Percentiles rank a stretch among this genome's conserved stretches.
phyloP scores from a whole-genome alignment of 768 basidiomycete species.

The Podaxis mareebaensis region DNA sequence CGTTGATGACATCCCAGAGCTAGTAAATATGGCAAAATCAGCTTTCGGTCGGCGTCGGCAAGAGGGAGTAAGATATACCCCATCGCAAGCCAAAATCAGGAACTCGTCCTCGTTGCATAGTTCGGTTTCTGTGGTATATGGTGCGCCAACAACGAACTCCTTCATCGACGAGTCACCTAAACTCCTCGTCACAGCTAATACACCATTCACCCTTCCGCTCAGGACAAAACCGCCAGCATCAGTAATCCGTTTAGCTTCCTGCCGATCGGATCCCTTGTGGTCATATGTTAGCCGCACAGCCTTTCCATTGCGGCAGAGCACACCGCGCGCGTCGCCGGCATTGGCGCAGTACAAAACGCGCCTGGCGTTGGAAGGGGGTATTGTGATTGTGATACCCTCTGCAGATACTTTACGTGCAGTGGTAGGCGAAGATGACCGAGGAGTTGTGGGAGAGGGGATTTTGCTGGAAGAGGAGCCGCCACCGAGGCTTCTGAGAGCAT shows the following conservation, averaged over 20 bases:
- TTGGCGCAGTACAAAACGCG: slow-evolving; percentile 94
- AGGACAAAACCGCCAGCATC: slow-evolving; percentile 99
- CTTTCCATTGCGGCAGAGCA: slow-evolving; percentile 86
- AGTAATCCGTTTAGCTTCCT: slow-evolving; percentile 96
- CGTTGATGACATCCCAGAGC: slow-evolving; percentile 96
- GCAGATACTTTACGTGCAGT: slow-evolving; percentile 28
- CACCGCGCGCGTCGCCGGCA: slow-evolving; percentile 94
- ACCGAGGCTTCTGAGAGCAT: slow-evolving; percentile 54
- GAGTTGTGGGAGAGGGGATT: slow-evolving; percentile 31
- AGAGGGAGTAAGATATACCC: slow-evolving; percentile 56
- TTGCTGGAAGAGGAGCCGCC: slow-evolving; percentile 34
- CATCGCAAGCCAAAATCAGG: slow-evolving; percentile 95
- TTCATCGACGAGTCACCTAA: slow-evolving; percentile 99
- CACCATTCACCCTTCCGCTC: slow-evolving; percentile 98
- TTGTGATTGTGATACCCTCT: slow-evolving; percentile 30
- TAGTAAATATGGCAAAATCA: slow-evolving; percentile 31
- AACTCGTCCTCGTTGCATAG: slow-evolving; percentile 92
- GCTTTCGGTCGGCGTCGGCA: slow-evolving; percentile 7
- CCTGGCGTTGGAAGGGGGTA: slow-evolving; percentile 54
- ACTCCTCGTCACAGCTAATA: slow-evolving; percentile 93
- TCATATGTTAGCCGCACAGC: slow-evolving; percentile 96
- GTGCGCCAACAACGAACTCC: slow-evolving; percentile 97
- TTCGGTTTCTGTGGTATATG: slow-evolving; percentile 98
- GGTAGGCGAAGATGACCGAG: slow-evolving; percentile 36
- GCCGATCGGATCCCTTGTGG: slow-evolving; percentile 96